Evolutionary conservation across 2,329 filamentous ascomycete species (phyloP), one percentile per base, ranked within the genome.

Genomic region (Fusarium pseudocircinatum): DNA sequence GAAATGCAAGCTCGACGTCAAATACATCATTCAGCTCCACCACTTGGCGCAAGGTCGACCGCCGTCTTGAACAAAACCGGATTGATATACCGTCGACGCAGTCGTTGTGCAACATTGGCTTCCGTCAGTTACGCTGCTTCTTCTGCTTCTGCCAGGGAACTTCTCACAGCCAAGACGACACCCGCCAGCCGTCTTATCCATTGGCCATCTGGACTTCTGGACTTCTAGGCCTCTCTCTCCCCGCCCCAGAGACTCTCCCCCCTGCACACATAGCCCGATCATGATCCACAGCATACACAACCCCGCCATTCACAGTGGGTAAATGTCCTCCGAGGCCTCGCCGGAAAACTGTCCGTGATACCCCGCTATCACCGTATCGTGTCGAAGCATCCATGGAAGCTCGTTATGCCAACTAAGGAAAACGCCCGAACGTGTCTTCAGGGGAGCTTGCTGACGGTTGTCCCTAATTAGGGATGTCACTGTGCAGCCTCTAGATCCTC

Each of bases 321-420:
- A 63, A 53, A 64, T 60, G 39, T 30, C 50, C 63, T 50, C 68
- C 57, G 46, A 68, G 63, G 36, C 57, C 67, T 70, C 39, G 50
- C 63, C 36, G 57, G 64, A 46, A 76, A 75, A 63, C 69, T 66
- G 66, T 64, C 69, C 68, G 73, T 63, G 34, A 76, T 75, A 78
- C 76, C 76, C 76, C 76, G 73, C 76, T 77, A 78, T 71, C 73
- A 54, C 71, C 63, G 68, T 34, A 58, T 58, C 40, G 40, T 76
- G 67, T 78, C 63, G 76, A 78, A 78, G 75, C 72, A 70, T 71
- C 52, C 53, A 67, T 78, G 67, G 76, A 78, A 78, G 76, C 76
- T 72, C 76, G 52, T 69, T 67, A 73, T 74, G 66, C 76, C 76
- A 50, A 67, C 74, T 78, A 60, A 42, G 76, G 71, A 67, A 78